Conservation (phyloP, 2,329 filamentous ascomycete species). For the Pleomassaria siparia region DNA sequence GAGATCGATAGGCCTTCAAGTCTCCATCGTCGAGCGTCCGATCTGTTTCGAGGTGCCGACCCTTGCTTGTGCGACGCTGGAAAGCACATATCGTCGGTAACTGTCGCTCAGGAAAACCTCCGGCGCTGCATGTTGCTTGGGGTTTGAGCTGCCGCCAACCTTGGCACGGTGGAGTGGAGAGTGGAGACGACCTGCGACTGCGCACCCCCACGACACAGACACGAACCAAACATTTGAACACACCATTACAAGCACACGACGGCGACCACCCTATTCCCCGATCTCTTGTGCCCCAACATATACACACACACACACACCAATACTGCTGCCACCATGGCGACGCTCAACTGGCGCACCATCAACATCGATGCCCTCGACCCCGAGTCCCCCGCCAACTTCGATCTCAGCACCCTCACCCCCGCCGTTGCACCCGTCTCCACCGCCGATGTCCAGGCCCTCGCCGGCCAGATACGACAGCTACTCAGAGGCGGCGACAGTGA, state of each 20-base stretch:
- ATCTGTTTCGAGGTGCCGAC: slow-evolving; percentile 29
- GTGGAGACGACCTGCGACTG: slow-evolving; percentile 4
- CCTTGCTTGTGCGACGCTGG: slow-evolving; percentile 39
- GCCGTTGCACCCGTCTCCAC: slow-evolving; percentile 73
- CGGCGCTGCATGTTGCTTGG: slow-evolving; percentile 19
- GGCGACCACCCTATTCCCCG: slow-evolving; percentile 11
- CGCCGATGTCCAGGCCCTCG: slow-evolving; percentile 74
- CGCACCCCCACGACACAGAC: slow-evolving; percentile 29
- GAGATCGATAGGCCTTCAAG: slow-evolving; percentile 20
- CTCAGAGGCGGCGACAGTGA: slow-evolving; percentile 84
- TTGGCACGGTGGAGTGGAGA: slow-evolving; percentile 29
- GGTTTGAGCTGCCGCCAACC: slow-evolving; percentile 16
- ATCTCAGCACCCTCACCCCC: slow-evolving; percentile 79
- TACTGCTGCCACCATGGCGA: slow-evolving; percentile 44
- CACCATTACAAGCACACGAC: slow-evolving; percentile 20
- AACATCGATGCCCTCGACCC: slow-evolving; percentile 91
- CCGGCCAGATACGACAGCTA: slow-evolving; percentile 82
- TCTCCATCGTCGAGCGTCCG: slow-evolving; percentile 14
- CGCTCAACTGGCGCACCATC: slow-evolving; percentile 78
- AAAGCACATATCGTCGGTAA: slow-evolving; percentile 16
- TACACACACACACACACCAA: too few species aligned
- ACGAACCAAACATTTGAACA: slow-evolving; percentile 23
- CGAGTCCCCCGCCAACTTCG: slow-evolving; percentile 89
- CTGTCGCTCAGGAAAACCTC: slow-evolving; percentile 15
- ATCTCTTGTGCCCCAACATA: neutral